These are phyloP conservation scores for Cucurbita maxima DNA, from an alignment of 306 rosid genomes.

Conservation along the genomic window DNA sequence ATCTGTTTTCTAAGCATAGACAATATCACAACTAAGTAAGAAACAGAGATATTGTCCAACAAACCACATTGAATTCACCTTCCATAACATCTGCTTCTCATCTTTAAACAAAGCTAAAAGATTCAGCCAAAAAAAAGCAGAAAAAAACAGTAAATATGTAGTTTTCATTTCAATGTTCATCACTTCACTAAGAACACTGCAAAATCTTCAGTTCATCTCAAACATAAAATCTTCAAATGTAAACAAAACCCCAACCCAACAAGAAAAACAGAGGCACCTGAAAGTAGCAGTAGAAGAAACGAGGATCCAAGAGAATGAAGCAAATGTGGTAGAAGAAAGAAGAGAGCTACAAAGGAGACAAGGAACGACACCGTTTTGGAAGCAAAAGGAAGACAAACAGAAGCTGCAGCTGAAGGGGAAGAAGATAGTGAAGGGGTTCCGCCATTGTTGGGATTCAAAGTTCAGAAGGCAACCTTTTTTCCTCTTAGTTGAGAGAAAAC, in stretches of 20 bases:
- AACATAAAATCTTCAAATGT: not conserved
- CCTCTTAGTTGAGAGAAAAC: not conserved
- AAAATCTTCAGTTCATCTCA: slow-evolving; percentile 10
- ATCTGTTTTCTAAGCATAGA: slow-evolving; percentile 2
- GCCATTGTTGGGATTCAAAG: slow-evolving; percentile 32
- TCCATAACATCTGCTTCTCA: not conserved
- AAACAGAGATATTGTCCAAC: not conserved
- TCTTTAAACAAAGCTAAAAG: not conserved
- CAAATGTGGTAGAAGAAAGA: slow-evolving; percentile 21
- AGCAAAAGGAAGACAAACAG: slow-evolving; percentile 15
- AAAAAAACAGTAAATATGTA: no score
- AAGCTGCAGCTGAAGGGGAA: slow-evolving; percentile 30
- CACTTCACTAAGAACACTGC: no score
- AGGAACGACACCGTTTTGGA: slow-evolving; percentile 40
- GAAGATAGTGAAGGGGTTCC: slow-evolving; percentile 64
- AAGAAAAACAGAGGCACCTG: slow-evolving; percentile 18
- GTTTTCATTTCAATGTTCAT: no score
- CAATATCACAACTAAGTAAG: slow-evolving; percentile 3
- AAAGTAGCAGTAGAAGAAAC: slow-evolving; percentile 5
- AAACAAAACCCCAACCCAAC: not conserved
- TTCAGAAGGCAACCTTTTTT: slow-evolving; percentile 9
- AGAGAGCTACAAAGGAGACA: slow-evolving; percentile 14
- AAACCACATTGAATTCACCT: not conserved
- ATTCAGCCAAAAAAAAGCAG: not conserved
- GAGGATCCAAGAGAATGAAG: slow-evolving; percentile 30